Evolutionary conservation across 345 rosid species (phyloP).

Genomic region (Microcos paniculata): DNA sequence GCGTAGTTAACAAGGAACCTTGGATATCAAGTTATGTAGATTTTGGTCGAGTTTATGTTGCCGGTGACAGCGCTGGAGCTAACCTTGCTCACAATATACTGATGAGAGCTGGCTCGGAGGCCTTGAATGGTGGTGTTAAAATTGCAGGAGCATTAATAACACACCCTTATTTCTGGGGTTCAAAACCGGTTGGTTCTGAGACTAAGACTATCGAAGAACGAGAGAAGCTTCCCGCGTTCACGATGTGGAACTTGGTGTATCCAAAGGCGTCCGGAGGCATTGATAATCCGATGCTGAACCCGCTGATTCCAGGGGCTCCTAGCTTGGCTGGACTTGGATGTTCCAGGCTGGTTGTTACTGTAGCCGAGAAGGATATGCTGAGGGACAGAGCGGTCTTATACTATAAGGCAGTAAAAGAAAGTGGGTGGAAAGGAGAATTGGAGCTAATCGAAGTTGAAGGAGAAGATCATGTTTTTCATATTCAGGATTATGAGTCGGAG

Average conservation of each 20-base stretch:
- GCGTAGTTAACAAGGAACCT: constrained; percentile 24
- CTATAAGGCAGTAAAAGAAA: constrained; percentile 30
- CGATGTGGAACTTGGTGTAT: constrained; percentile 32
- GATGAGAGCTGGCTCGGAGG: constrained; percentile 32
- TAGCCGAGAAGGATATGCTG: constrained; percentile 33
- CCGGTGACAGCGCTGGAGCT: constrained; percentile 51
- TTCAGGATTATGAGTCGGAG: constrained; percentile 26
- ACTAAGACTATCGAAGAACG: neutral
- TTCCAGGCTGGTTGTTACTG: constrained; percentile 30
- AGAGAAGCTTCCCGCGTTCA: neutral
- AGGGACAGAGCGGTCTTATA: constrained; percentile 35
- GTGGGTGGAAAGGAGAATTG: constrained; percentile 40
- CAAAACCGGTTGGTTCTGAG: constrained; percentile 42
- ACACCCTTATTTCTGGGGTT: constrained; percentile 56
- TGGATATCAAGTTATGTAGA: constrained; percentile 41
- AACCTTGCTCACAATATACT: constrained; percentile 33
- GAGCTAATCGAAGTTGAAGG: constrained; percentile 33
- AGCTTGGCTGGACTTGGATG: constrained; percentile 38
- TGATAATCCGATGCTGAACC: constrained; percentile 45
- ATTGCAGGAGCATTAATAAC: constrained; percentile 34
- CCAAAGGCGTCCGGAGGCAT: constrained; percentile 28
- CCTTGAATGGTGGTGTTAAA: constrained; percentile 22
- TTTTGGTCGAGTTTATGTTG: constrained; percentile 30
- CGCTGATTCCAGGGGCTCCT: constrained; percentile 27
- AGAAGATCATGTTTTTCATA: constrained; percentile 47